Conservation (phyloP, 2,329 filamentous ascomycete genomes). For the Aspergillus clavatus region DNA sequence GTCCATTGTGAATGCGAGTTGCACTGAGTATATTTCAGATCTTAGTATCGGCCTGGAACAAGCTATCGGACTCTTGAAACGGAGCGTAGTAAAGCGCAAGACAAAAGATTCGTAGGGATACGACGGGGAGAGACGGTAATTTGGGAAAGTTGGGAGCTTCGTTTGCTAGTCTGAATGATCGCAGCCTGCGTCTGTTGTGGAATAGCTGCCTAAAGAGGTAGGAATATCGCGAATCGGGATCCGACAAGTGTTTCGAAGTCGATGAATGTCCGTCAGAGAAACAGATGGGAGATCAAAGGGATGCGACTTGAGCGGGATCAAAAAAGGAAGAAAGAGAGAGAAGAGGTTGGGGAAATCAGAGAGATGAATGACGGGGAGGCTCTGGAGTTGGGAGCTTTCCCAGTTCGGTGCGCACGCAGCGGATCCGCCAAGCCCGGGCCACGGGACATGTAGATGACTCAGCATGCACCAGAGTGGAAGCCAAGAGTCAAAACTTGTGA, state of each 20-base stretch:
- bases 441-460: conserved; percentile 27
- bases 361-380: conserved; percentile 13
- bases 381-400: conserved; percentile 6
- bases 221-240: no score
- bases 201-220: no score
- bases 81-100: no score
- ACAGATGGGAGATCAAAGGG: not conserved
- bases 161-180: not conserved
- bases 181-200: no score
- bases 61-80: not conserved
- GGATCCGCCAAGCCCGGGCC: conserved; percentile 31
- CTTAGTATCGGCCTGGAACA: not conserved
- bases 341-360: conserved; percentile 14
- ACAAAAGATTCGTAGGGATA: not conserved
- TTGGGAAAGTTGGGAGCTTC: no score
- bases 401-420: conserved; percentile 29
- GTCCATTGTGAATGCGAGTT: conserved; percentile 61
- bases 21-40: not conserved
- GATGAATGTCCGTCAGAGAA: not conserved
- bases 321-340: conserved; percentile 7
- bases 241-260: not conserved
- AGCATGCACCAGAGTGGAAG: no score
- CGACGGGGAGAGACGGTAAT: not conserved
- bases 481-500: no score
- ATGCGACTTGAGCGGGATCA: not conserved